These are phyloP conservation scores for Lepidium sativum DNA, from an alignment of 345 rosid genomes.

Conservation along the genomic window DNA sequence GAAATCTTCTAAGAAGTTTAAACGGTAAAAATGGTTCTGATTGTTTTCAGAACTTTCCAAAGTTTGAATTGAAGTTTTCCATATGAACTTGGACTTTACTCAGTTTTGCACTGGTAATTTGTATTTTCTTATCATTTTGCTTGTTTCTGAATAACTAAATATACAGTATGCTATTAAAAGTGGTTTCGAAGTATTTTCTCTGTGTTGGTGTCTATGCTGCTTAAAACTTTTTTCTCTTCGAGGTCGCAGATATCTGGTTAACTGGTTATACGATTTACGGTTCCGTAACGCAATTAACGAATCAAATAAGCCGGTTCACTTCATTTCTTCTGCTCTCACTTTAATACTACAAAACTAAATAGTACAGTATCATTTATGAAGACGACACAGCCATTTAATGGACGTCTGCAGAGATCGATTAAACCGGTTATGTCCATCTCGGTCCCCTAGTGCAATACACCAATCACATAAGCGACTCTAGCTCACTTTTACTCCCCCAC, in stretches of 20 bases:
- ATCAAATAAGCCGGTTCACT: neutral
- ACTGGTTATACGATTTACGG: neutral
- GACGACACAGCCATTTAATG: no score
- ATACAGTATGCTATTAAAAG: neutral
- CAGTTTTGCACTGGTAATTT: neutral
- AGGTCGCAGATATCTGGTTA: neutral
- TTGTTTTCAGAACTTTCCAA: neutral
- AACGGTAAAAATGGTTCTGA: constrained; percentile 7
- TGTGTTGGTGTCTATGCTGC: neutral
- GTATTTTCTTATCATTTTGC: neutral
- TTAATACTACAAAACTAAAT: neutral
- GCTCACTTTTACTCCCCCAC: neutral
- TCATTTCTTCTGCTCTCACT: neutral
- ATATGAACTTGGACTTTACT: neutral
- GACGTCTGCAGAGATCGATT: neutral
- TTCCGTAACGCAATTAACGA: neutral
- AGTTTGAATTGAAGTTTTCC: neutral
- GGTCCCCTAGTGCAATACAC: neutral
- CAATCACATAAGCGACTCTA: neutral
- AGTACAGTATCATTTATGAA: no score
- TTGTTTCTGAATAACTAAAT: neutral
- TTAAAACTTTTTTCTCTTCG: neutral
- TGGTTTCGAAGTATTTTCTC: neutral
- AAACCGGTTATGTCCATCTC: no score
- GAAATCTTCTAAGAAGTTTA: constrained; percentile 37